These are phyloP conservation scores for Phytopythium oedochilum DNA, from an alignment of 352 stramenopile species.

Conservation along the genomic window DNA sequence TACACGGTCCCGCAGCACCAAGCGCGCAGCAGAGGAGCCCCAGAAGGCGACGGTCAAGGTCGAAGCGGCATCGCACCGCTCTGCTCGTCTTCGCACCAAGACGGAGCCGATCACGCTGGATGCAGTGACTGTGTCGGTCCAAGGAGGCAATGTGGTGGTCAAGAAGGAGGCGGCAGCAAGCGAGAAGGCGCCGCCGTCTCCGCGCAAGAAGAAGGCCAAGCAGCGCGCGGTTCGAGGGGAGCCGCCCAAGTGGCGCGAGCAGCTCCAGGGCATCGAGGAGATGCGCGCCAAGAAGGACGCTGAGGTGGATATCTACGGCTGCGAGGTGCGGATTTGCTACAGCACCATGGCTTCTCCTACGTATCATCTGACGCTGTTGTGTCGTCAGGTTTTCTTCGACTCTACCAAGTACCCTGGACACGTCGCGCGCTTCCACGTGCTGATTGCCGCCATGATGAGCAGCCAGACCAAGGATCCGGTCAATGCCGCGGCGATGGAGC, in stretches of 20 bases:
- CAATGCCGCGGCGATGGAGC: slow-evolving; percentile 65
- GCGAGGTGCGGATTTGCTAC: slow-evolving; percentile 29
- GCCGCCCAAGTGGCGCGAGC: slow-evolving; percentile 48
- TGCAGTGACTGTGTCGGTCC: not conserved
- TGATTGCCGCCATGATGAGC: slow-evolving; percentile 96
- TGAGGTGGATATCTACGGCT: slow-evolving; percentile 68
- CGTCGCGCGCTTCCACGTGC: slow-evolving; percentile 86
- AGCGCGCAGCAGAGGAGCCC: not conserved
- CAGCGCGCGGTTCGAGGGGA: slow-evolving; percentile 17
- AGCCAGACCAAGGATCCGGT: slow-evolving; percentile 97
- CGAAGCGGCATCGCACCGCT: not conserved
- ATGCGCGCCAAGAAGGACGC: slow-evolving; percentile 63
- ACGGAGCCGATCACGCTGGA: not conserved
- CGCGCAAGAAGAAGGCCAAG: slow-evolving; percentile 22
- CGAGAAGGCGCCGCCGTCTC: slow-evolving; percentile 4
- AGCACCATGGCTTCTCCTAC: not conserved
- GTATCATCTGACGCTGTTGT: not conserved
- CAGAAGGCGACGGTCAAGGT: not conserved
- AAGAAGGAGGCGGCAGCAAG: slow-evolving; percentile 17
- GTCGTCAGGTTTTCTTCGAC: slow-evolving; percentile 33
- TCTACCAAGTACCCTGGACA: slow-evolving; percentile 28
- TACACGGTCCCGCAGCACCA: not conserved
- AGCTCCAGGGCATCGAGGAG: slow-evolving; percentile 53
- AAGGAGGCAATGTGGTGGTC: slow-evolving; percentile 1
- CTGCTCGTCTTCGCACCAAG: slow-evolving; percentile 5